Evolutionary conservation across 441 rosid genomes (phyloP), one percentile per base, ranked within the genome.

Genomic region (Adansonia grandidieri): DNA sequence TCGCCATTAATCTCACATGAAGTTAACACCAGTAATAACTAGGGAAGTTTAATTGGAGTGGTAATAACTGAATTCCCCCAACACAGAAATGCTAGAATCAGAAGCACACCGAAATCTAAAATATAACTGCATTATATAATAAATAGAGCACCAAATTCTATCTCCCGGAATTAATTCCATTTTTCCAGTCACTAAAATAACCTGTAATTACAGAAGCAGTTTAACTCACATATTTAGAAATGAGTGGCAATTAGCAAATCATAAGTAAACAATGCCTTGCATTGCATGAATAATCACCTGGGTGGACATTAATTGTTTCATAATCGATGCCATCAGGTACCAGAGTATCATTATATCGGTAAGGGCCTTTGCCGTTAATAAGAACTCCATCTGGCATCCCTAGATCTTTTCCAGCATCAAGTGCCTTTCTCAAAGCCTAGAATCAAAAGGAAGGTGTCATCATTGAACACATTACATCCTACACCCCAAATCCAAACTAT

Each of bases 341-440:
- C 78, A 93, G 91, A 48, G 97, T 90, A 6, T 72, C 68, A 82
- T 96, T 96, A 84, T 96, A 94, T 72, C 80, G 90, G 66, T 89
- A 96, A 80, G 99, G 99, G 70, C 99, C 99, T 86, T 94, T 96
- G 32, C 99, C 99, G 45, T 96, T 96, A 56, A 96, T 91, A 24
- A 96, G 93, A 84, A 96, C 99, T 0, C 99, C 99, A 76, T 96
- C 93, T 0, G 99, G 99, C 90, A 94, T 89, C 71, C 98, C 99
- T 6, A 96, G 92, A 76, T 84, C 97, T 80, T 91, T 88, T 76
- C 99, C 98, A 14, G 79, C 93, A 87, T 96, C 98, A 71, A 96
- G 95, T 76, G 88, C 81, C 82, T 87, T 90, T 79, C 96, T 91
- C 84, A 96, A 82, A 78, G 96, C 97, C 98, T 92, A 80, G 40